A percentile compares a stretch with the other conserved stretches of the same genome.
Evolutionary conservation across 2,329 filamentous ascomycete genomes (phyloP).

Genomic region (Colletotrichum sansevieriae): DNA sequence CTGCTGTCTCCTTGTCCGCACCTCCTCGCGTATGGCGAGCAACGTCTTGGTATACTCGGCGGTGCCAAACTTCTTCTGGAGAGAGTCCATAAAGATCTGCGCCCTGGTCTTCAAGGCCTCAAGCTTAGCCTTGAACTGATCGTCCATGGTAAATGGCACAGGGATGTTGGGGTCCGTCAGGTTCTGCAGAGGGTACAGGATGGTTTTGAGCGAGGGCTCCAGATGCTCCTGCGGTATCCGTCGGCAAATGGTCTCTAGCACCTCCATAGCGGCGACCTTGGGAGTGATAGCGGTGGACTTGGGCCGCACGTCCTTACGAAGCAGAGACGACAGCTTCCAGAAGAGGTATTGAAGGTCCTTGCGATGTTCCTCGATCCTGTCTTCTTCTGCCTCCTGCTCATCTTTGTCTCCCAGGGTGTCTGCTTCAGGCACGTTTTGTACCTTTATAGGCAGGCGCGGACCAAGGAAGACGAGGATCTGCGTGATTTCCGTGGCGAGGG

Average conservation of each 20-base stretch:
- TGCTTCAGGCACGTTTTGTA: conserved; percentile 51
- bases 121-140: conserved; percentile 76
- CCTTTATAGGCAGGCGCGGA: conserved; percentile 59
- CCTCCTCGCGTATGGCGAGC: conserved; percentile 77
- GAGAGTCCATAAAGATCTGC: conserved; percentile 81
- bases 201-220: conserved; percentile 70
- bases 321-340: conserved; percentile 80
- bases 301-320: conserved; percentile 80
- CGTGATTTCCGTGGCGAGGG: conserved; percentile 81
- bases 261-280: conserved; percentile 81
- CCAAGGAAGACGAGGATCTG: conserved; percentile 89
- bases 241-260: conserved; percentile 77
- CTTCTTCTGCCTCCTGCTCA: conserved; percentile 54
- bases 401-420: conserved; percentile 59
- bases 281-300: conserved; percentile 75
- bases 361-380: conserved; percentile 44
- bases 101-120: conserved; percentile 79
- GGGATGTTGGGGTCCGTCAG: conserved; percentile 85
- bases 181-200: conserved; percentile 77
- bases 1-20: conserved; percentile 79
- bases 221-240: conserved; percentile 71
- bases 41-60: conserved; percentile 82
- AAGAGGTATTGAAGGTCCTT: conserved; percentile 79
- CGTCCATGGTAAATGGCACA: conserved; percentile 77
- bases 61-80: conserved; percentile 89